Evolutionary conservation across 148 eudicot species (phyloP).

Genomic region (Drosera capensis): DNA sequence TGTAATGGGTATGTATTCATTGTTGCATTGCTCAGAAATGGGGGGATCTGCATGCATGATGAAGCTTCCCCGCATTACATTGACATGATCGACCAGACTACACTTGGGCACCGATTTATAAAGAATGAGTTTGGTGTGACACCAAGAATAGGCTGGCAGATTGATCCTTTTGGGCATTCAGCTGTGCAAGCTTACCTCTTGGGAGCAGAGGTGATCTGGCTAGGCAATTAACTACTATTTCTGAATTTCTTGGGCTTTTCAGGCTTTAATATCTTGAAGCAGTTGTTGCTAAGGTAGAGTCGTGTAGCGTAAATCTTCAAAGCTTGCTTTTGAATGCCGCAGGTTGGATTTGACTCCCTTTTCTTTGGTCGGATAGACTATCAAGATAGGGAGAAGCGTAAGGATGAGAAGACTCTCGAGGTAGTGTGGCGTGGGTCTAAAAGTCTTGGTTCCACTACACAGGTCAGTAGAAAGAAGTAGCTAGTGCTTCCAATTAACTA

Average conservation of each 20-base stretch:
- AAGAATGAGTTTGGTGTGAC: slow-evolving; percentile 69
- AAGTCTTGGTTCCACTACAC: slow-evolving; percentile 68
- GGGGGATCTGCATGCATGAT: slow-evolving; percentile 95
- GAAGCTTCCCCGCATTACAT: slow-evolving; percentile 93
- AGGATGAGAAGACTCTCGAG: slow-evolving; percentile 74
- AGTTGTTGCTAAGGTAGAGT: neutral
- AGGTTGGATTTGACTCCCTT: slow-evolving; percentile 97
- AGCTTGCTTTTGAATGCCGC: slow-evolving; percentile 9
- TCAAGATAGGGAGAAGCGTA: slow-evolving; percentile 81
- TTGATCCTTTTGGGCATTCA: slow-evolving; percentile 98
- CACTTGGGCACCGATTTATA: slow-evolving; percentile 67
- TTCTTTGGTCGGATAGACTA: slow-evolving; percentile 91
- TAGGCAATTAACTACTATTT: neutral
- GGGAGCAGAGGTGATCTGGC: slow-evolving; percentile 73
- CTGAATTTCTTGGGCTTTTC: too few relatives aligned
- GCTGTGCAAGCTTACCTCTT: slow-evolving; percentile 96
- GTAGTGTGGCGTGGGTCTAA: slow-evolving; percentile 88
- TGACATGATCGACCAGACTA: slow-evolving; percentile 99
- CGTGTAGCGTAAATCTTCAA: too few relatives aligned
- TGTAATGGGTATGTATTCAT: neutral
- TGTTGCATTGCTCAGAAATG: slow-evolving; percentile 41
- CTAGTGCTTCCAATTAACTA: neutral
- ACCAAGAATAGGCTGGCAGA: slow-evolving; percentile 99
- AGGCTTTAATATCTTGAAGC: too few relatives aligned
- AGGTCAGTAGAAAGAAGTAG: slow-evolving; percentile 22